phyloP scores from a whole-genome alignment of 108 stramenopile genomes.

The Nitzschia sp. region DNA sequence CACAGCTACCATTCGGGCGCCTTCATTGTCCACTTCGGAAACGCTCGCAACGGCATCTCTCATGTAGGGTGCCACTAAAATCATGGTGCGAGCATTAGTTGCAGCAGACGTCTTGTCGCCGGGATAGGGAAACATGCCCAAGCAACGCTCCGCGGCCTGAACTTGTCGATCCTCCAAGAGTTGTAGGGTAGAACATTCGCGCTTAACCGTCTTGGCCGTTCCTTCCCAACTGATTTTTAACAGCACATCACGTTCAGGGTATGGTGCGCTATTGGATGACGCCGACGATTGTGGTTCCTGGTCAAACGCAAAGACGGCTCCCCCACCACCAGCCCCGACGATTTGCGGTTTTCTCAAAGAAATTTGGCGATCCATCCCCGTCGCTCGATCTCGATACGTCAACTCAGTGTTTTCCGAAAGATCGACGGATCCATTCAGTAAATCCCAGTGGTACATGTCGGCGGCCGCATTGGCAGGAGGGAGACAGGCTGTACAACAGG shows the following conservation, averaged over 20 bases:
- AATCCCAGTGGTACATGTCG: constrained; percentile 10
- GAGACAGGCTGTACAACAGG: too few species aligned
- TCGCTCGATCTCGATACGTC: constrained; percentile 3
- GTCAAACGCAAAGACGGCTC: constrained; percentile 34
- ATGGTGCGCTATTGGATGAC: not conserved
- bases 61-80: constrained; percentile 48
- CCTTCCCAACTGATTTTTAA: constrained; percentile 74
- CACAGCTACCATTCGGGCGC: constrained; percentile 31
- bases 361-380: not conserved
- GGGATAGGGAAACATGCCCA: constrained; percentile 34
- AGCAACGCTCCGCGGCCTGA: constrained; percentile 53
- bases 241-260: constrained; percentile 24
- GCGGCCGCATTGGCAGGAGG: too few species aligned
- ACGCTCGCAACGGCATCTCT: constrained; percentile 42
- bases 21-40: constrained; percentile 15
- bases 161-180: constrained; percentile 40
- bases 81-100: constrained; percentile 56
- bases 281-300: constrained; percentile 1
- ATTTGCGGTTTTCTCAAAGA: constrained; percentile 25
- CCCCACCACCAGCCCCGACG: constrained; percentile 41
- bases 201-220: constrained; percentile 57
- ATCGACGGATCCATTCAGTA: constrained; percentile 10
- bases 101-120: not conserved
- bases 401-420: not conserved
- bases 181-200: constrained; percentile 59